Base-by-base conservation (phyloP, 805 yeast species). In the Debaryomyces castellii region DNA sequence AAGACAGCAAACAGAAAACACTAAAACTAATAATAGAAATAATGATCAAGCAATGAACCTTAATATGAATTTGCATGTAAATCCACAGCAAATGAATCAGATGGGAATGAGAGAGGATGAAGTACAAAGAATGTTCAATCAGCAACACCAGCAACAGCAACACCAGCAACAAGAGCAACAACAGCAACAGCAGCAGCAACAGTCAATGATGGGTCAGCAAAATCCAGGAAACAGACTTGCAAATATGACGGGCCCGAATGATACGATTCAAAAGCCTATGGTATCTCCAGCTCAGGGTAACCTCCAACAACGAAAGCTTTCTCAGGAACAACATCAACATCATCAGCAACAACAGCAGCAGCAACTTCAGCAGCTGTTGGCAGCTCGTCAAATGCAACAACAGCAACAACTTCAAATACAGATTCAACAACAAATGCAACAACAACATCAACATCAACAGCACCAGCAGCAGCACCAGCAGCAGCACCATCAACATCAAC, bases 401-500 rank as follows among this genome's bases (percentile, higher is more conserved):
- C 66, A 58, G 39, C 66, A 58, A 40, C 64, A 56, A 34, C 64
- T 57, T 22, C 56, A 41, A 22, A 64, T 62, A 34, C 51, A 40
- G 27, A 52, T 47, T 40, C 57, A 48, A 41, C 51, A 48, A 23
- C 39, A 36, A 6, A 40, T 21, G 11, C 43, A 22, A 24, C 47
- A 35, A 16, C 44, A 22, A 20, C 45, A 20, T 11, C 46, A 38
- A 18, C 40, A 35, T 9, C 45, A 18, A 14, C 39, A 16, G 2
- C 44, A 36, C 8, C 49, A 34, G 27, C 49, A 41, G 23, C 43
- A 25, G 7, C 46, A 38, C 24, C 32, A 21, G 23, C 67, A 62
- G 40, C 76, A 69, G 51, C 72, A 64, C 51, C 62, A 63, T 46
- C 69, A 57, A 41, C 68, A 58, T 38, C 66, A 58, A 39, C 56